phyloP scores from a whole-genome alignment of 305 asterid genomes.

The Solanum hybrid region DNA sequence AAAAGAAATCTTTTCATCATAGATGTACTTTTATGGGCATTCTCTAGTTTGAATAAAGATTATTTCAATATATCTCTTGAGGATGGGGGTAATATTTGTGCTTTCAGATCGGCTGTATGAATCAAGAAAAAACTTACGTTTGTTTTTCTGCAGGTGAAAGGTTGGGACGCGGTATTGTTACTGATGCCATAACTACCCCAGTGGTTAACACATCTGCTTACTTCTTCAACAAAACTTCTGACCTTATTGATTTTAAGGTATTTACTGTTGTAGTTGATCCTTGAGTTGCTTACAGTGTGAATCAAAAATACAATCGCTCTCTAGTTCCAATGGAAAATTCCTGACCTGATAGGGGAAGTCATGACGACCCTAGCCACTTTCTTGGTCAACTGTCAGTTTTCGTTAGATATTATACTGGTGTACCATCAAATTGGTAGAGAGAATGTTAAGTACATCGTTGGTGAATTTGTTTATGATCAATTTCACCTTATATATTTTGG shows the following conservation, averaged over 20 bases:
- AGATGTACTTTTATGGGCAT: not conserved
- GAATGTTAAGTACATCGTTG: not conserved
- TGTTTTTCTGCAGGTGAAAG: constrained; percentile 66
- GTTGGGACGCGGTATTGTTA: constrained; percentile 72
- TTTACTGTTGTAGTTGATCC: not conserved
- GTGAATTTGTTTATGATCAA: not conserved
- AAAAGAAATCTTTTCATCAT: not conserved
- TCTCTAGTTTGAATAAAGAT: not conserved
- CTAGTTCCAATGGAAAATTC: not conserved
- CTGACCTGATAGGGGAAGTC: not conserved
- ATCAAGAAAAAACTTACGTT: not conserved
- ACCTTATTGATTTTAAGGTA: constrained; percentile 91
- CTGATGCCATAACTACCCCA: constrained; percentile 94
- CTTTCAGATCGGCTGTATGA: not conserved
- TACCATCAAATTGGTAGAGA: not conserved
- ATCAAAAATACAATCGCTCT: not conserved
- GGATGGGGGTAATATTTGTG: not conserved
- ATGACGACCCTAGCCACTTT: not conserved
- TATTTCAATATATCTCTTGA: not conserved
- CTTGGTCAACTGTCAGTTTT: not conserved
- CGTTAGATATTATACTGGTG: not conserved
- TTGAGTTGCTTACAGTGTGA: not conserved
- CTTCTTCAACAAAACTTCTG: constrained; percentile 81
- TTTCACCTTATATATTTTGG: not conserved
- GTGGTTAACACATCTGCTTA: constrained; percentile 89